These are phyloP conservation scores for Gossypium trilobum DNA, from an alignment of 441 rosid genomes.

Conservation along the genomic window DNA sequence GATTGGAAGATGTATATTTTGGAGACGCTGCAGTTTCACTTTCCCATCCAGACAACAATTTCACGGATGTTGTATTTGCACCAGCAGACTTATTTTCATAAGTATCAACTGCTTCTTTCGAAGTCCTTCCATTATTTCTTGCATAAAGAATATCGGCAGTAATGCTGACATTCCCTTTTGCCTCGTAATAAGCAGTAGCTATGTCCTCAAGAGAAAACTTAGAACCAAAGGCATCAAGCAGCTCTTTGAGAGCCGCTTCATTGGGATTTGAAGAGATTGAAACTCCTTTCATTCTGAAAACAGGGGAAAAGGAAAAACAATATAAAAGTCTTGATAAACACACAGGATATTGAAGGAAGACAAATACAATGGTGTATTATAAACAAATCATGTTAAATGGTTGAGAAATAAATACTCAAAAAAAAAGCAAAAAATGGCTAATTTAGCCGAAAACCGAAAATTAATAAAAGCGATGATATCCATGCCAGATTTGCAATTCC, in stretches of 20 bases:
- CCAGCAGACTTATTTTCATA: slow-evolving; percentile 18
- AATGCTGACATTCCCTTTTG: slow-evolving; percentile 25
- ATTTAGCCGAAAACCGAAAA: not conserved
- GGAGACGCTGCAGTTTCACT: not conserved
- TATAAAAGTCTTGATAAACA: not conserved
- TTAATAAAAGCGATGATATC: not conserved
- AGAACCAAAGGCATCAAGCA: slow-evolving; percentile 42
- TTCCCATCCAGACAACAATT: slow-evolving; percentile 15
- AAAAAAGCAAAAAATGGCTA: not conserved
- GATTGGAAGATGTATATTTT: slow-evolving; percentile 14
- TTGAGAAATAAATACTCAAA: not conserved
- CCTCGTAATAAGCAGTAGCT: slow-evolving; percentile 33
- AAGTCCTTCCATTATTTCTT: slow-evolving; percentile 19
- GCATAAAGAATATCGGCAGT: slow-evolving; percentile 42
- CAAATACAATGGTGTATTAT: not conserved
- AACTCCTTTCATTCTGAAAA: slow-evolving; percentile 9
- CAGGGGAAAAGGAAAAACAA: not conserved
- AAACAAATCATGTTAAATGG: not conserved
- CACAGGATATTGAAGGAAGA: not conserved
- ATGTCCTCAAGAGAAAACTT: slow-evolving; percentile 41
- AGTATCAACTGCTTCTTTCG: not conserved
- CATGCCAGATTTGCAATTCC: not conserved
- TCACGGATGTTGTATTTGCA: slow-evolving; percentile 11
- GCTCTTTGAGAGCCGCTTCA: slow-evolving; percentile 9
- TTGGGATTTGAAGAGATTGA: not conserved